phyloP scores from a whole-genome alignment of 164 flowering plant genomes.

The Magnolia changhungtana region DNA sequence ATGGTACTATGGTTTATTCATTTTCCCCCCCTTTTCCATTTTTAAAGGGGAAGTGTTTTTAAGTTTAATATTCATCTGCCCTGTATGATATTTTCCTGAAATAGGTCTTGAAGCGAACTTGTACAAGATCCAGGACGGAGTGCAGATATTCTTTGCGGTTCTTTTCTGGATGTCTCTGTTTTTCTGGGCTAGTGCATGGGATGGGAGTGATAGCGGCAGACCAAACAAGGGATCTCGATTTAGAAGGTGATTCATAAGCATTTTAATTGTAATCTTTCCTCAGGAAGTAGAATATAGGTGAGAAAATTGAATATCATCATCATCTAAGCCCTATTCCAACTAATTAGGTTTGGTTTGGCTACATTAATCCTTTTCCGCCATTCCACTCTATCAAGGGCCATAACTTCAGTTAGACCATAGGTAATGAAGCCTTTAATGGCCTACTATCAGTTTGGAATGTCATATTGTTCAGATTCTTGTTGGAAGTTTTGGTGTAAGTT shows the following conservation, averaged over 20 bases:
- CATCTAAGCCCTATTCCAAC: no score
- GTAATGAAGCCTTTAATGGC: no score
- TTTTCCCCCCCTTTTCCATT: not conserved
- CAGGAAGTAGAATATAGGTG: no score
- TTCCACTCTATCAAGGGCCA: no score
- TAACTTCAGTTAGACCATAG: no score
- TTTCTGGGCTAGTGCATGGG: slow-evolving; percentile 81
- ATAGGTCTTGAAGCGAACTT: slow-evolving; percentile 19
- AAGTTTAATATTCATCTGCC: not conserved
- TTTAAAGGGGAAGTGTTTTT: not conserved
- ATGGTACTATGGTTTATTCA: not conserved
- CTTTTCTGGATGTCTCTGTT: slow-evolving; percentile 88
- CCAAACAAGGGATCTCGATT: slow-evolving; percentile 51
- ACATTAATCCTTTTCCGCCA: no score
- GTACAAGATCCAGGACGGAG: slow-evolving; percentile 40
- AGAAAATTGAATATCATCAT: no score
- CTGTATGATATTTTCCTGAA: slow-evolving; percentile 2
- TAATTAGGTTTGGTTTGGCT: no score
- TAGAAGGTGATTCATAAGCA: slow-evolving; percentile 36
- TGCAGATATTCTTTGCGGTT: slow-evolving; percentile 71
- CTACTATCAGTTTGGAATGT: no score
- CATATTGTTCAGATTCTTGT: no score
- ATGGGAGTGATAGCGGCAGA: slow-evolving; percentile 41
- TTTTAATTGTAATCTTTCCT: slow-evolving; percentile 20
- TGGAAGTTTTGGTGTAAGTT: no score